Evolutionary conservation across 306 rosid genomes (phyloP), one percentile per base, ranked within the genome.

Genomic region (Gillenia trifoliata): DNA sequence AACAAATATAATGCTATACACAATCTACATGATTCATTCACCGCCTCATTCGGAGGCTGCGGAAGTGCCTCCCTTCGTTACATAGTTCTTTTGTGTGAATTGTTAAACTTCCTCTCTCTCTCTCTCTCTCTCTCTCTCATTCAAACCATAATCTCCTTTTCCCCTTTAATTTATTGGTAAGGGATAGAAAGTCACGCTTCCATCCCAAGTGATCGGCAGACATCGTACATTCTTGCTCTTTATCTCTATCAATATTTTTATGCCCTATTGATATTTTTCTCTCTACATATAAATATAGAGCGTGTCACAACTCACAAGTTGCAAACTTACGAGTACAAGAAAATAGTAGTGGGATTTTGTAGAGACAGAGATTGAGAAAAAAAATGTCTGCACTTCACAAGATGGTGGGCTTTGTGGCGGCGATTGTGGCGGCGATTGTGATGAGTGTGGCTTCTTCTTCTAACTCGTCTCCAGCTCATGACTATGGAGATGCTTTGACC

Each of bases 401-500:
- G 62, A 16, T 50, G 5, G 79, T 79, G 76, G 72, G 69, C 52
- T n/a, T 78, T 1, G 29, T 38, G 12, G 36, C 28, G 10, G 70
- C 23, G 45, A 13, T 26, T 8, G 7, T 66, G 43, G 52, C 50
- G 74, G 60, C 30, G 22, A 56, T 60, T 54, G 55, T 28, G 41
- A 74, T 25, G 49, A 56, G 68, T 47, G 79, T 11, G 60, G 64
- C 3, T 80, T 34, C 26, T 55, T 55, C 13, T 38, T 38, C 41
- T n/a, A n/a, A n/a, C n/a, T n/a, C n/a, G n/a, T n/a, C n/a, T 47
- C 4, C 69, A 31, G 5, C 20, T 13, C 89, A 79, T 38, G 72
- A 77, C 20, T 85, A 85, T 69, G 89, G 77, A 11, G 88, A 83
- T 12, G 89, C 92, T 15, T 77, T 85, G 69, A 20, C 78, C 19